Conservation (phyloP, 2,329 filamentous ascomycete genomes). For the Fusarium coffeatum region DNA sequence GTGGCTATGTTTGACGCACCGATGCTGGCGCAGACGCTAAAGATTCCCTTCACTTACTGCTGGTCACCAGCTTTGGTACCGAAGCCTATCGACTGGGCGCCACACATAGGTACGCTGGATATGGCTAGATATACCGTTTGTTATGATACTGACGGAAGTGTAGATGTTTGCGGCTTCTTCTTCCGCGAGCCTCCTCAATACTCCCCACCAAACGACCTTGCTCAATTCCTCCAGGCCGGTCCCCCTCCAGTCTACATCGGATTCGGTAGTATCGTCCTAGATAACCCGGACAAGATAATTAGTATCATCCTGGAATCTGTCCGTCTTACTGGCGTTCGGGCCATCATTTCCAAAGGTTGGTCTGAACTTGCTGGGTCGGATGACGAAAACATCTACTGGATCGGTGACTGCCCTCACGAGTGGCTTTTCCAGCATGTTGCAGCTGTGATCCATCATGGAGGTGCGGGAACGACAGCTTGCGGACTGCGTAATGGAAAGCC, state of each 20-base stretch:
- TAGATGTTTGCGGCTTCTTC: neutral
- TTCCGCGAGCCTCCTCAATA: neutral
- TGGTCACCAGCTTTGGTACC: neutral
- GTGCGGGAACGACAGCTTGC: neutral
- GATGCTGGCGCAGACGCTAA: neutral
- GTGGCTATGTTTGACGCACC: constrained; percentile 73
- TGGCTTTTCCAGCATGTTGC: neutral
- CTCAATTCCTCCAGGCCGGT: neutral
- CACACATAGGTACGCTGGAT: neutral
- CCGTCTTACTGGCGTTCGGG: neutral
- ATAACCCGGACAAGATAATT: neutral
- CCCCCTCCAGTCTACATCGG: neutral
- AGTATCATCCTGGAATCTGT: neutral
- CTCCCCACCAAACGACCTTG: neutral
- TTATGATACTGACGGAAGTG: too few relatives aligned
- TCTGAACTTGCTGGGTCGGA: neutral
- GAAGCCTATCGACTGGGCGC: neutral
- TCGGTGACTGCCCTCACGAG: neutral
- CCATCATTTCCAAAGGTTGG: neutral
- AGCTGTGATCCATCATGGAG: neutral
- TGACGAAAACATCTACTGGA: neutral
- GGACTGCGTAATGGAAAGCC: neutral
- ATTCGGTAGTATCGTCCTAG: neutral
- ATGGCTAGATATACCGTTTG: too few relatives aligned
- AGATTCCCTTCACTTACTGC: neutral